A percentile compares a stretch with the other conserved stretches of the same genome.
These are phyloP conservation scores for Inga oerstediana DNA, from an alignment of 306 rosid genomes.

Conservation along the genomic window DNA sequence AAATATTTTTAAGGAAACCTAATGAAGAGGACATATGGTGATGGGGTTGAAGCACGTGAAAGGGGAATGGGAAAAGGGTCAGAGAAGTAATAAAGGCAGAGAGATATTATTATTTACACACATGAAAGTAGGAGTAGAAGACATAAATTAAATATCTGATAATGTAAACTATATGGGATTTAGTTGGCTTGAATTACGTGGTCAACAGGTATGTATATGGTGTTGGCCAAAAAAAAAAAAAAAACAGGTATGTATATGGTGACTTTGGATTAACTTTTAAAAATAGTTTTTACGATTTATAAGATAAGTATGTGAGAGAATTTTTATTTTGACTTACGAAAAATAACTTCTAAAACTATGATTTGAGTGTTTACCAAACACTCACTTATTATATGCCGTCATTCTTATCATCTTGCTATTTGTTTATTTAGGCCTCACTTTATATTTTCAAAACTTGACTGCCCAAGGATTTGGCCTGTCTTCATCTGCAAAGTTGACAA, in stretches of 20 bases:
- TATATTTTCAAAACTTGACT: background rate
- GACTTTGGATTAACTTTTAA: no score
- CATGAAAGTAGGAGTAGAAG: background rate
- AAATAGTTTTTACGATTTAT: no score
- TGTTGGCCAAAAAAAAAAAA: background rate
- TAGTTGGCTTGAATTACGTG: background rate
- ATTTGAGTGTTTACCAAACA: no score
- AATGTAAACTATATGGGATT: background rate
- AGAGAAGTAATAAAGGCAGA: background rate
- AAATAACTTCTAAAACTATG: no score
- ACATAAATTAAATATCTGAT: background rate
- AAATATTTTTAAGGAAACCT: background rate
- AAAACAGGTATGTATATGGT: background rate
- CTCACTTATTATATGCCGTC: background rate
- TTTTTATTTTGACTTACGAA: no score
- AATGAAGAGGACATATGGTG: background rate
- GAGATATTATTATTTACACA: background rate
- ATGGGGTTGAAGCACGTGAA: conserved; percentile 26
- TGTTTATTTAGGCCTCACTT: background rate
- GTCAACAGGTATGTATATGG: background rate
- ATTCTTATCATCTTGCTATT: background rate
- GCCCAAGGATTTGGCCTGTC: background rate
- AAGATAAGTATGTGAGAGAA: no score
- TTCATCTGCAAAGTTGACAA: background rate
- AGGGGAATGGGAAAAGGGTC: background rate